Conservation (phyloP, 2,329 filamentous ascomycete species). For the Cladosporium halotolerans region DNA sequence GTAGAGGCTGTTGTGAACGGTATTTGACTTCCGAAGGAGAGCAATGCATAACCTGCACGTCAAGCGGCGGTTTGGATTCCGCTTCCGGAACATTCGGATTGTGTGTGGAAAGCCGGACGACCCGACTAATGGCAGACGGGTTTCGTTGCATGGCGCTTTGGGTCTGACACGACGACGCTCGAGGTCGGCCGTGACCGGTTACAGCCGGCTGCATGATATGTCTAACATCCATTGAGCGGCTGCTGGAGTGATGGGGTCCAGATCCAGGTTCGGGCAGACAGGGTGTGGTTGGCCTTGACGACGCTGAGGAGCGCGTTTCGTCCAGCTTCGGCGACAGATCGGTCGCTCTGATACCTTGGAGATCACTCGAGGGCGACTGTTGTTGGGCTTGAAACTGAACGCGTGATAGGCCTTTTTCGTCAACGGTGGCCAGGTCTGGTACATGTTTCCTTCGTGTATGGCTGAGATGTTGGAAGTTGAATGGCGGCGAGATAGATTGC, state of each 20-base stretch:
- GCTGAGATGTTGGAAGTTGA: constrained; percentile 59
- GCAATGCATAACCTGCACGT: neutral
- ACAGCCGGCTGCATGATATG: neutral
- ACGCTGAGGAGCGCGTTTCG: constrained; percentile 8
- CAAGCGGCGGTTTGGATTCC: neutral
- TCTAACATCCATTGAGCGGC: constrained; percentile 4
- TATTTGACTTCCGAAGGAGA: constrained; percentile 7
- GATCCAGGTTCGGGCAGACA: neutral
- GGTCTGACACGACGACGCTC: constrained; percentile 6
- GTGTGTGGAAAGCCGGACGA: neutral
- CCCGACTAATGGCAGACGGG: neutral
- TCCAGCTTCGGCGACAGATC: constrained; percentile 30
- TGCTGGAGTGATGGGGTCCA: constrained; percentile 2
- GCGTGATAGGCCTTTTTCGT: constrained; percentile 46
- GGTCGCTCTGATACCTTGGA: constrained; percentile 49
- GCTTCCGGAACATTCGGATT: constrained; percentile 1
- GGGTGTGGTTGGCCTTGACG: constrained; percentile 13
- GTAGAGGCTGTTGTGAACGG: constrained; percentile 9
- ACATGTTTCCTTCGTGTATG: constrained; percentile 53
- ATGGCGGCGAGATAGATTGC: constrained; percentile 53
- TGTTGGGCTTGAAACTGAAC: constrained; percentile 48
- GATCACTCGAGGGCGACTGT: constrained; percentile 43
- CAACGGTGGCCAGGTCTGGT: constrained; percentile 45
- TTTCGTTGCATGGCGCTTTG: neutral
- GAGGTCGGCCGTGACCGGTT: neutral